phyloP scores from a whole-genome alignment of 345 rosid species.

The Aethionema arabicum region DNA sequence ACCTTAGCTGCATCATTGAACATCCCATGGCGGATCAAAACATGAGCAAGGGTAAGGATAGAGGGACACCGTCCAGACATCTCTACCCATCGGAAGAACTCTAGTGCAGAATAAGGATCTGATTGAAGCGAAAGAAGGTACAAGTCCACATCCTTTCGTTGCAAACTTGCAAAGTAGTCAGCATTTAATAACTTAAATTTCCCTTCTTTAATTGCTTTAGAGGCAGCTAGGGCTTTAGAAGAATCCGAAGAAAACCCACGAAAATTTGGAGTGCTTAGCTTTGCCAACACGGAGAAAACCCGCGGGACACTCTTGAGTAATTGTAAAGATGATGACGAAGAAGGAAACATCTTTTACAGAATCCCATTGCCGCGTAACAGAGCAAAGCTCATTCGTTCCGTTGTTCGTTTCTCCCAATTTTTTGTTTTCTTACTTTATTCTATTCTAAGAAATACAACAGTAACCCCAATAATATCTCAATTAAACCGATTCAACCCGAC shows the following conservation, averaged over 20 bases:
- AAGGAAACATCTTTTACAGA: constrained; percentile 16
- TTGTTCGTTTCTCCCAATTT: background rate
- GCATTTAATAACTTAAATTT: constrained; percentile 12
- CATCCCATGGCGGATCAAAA: constrained; percentile 40
- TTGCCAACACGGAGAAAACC: background rate
- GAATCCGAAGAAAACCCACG: constrained; percentile 19
- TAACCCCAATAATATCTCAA: background rate
- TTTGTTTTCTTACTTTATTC: background rate
- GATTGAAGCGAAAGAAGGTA: constrained; percentile 32
- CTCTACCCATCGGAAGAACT: constrained; percentile 35
- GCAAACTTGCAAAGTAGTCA: constrained; percentile 9
- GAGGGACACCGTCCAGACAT: constrained; percentile 26
- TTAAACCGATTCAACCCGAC: constrained; percentile 1
- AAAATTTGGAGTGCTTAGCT: background rate
- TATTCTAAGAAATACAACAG: background rate
- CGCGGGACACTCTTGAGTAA: constrained; percentile 19
- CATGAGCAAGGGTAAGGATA: constrained; percentile 36
- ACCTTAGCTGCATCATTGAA: constrained; percentile 38
- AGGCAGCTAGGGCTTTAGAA: constrained; percentile 10
- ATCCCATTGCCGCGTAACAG: constrained; percentile 15
- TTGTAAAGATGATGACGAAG: constrained; percentile 10
- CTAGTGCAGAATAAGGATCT: constrained; percentile 23
- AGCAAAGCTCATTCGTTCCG: background rate
- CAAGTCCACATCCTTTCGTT: constrained; percentile 19
- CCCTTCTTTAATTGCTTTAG: constrained; percentile 28